Percentiles rank a stretch among this genome's conserved stretches.
These are phyloP conservation scores for Phylloporus rhodoxanthus DNA, from an alignment of 768 basidiomycete species.

Conservation along the genomic window DNA sequence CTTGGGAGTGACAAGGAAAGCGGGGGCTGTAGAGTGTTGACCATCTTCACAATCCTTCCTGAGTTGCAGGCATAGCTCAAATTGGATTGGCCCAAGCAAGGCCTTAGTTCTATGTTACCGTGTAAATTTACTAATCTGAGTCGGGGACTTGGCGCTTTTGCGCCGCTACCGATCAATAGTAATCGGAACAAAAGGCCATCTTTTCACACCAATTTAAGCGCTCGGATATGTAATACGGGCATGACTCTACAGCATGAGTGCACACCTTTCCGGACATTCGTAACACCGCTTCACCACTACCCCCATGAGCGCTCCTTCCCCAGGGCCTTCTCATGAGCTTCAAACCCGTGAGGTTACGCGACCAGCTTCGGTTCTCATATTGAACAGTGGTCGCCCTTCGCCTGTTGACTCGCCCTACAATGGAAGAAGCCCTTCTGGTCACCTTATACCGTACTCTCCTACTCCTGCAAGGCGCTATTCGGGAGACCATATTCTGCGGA, in stretches of 20 bases:
- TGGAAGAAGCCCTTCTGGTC: slow-evolving; percentile 14
- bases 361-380: neutral
- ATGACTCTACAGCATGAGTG: neutral
- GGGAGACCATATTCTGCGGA: slow-evolving; percentile 3
- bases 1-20: too few species aligned
- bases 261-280: neutral
- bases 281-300: neutral
- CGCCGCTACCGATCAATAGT: too few species aligned
- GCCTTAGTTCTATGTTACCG: too few species aligned
- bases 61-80: too few species aligned
- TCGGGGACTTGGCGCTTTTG: too few species aligned
- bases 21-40: too few species aligned
- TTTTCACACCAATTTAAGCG: too few species aligned
- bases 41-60: too few species aligned
- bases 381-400: slow-evolving; percentile 3
- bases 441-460: slow-evolving; percentile 15
- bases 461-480: slow-evolving; percentile 10
- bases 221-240: too few species aligned
- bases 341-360: neutral
- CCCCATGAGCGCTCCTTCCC: slow-evolving; percentile 14
- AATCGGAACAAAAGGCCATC: too few species aligned
- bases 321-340: slow-evolving; percentile 1
- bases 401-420: slow-evolving; percentile 3
- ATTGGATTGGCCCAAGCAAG: too few species aligned
- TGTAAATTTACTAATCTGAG: too few species aligned